A percentile compares a stretch with the other conserved stretches of the same genome.
Conservation (phyloP, 306 rosid species). For the Cajanus cajan region DNA sequence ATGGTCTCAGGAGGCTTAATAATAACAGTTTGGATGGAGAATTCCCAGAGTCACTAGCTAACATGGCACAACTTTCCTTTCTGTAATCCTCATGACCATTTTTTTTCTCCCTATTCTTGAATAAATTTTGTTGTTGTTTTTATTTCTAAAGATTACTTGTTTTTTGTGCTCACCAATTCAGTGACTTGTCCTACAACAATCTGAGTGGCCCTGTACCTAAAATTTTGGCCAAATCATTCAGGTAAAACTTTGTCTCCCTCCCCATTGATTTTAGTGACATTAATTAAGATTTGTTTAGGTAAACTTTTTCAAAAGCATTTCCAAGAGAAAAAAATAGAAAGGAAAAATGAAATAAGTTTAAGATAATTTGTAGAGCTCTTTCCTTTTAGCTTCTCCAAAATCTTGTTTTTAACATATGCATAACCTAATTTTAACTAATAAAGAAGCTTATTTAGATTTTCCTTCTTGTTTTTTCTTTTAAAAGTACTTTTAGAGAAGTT, state of each 20-base stretch:
- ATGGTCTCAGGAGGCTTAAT: constrained; percentile 79
- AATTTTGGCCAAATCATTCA: constrained; percentile 89
- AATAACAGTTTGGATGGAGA: constrained; percentile 78
- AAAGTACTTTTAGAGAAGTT: no score
- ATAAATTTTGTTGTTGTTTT: neutral
- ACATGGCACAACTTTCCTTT: constrained; percentile 82
- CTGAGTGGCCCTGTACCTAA: constrained; percentile 73
- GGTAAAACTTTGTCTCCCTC: constrained; percentile 43
- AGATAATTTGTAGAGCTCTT: no score
- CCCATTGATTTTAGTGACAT: neutral
- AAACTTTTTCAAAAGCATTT: no score
- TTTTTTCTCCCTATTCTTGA: neutral
- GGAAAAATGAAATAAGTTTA: no score
- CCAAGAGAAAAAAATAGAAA: no score
- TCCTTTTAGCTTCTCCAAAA: no score
- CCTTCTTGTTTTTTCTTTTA: no score
- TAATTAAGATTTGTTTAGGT: neutral
- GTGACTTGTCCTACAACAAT: constrained; percentile 89
- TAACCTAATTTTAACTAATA: no score
- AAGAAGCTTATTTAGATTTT: no score
- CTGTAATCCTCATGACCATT: constrained; percentile 59
- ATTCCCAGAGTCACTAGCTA: constrained; percentile 70
- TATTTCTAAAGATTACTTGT: neutral
- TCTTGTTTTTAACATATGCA: no score
- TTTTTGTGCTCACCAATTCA: constrained; percentile 40